phyloP scores from a whole-genome alignment of 192 early-diverging fungal species.

The Irineochytrium annulatum region DNA sequence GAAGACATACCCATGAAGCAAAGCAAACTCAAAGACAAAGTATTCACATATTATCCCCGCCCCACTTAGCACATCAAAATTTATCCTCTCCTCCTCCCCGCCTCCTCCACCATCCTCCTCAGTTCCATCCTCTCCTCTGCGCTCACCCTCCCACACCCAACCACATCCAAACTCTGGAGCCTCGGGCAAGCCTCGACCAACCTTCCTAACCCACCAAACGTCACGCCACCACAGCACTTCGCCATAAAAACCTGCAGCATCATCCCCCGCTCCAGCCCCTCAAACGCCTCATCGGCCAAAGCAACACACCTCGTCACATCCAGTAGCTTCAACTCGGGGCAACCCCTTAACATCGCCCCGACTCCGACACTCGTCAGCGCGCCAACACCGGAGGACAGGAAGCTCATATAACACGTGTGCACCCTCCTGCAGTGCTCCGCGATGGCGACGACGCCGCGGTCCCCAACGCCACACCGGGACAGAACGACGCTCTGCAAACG shows the following conservation, averaged over 20 bases:
- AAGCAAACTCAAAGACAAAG: too few species aligned
- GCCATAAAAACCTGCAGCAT: slow-evolving; percentile 21
- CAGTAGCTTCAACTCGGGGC: slow-evolving; percentile 18
- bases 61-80: too few species aligned
- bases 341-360: slow-evolving; percentile 7
- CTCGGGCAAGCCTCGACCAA: not conserved
- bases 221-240: slow-evolving; percentile 8
- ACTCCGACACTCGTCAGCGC: slow-evolving; percentile 18
- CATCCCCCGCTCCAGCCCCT: not conserved
- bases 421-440: slow-evolving; percentile 9
- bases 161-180: slow-evolving; percentile 18
- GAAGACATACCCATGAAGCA: too few species aligned
- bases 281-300: slow-evolving; percentile 24
- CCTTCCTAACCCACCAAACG: slow-evolving; percentile 3
- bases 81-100: too few species aligned
- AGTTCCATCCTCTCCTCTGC: slow-evolving; percentile 8
- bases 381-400: slow-evolving; percentile 4
- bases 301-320: slow-evolving; percentile 21
- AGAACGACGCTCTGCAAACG: slow-evolving; percentile 18
- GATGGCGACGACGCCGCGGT: slow-evolving; percentile 12
- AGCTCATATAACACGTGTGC: slow-evolving; percentile 27
- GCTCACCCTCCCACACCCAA: slow-evolving; percentile 15
- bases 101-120: slow-evolving; percentile 16
- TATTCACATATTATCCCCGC: too few species aligned
- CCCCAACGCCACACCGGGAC: slow-evolving; percentile 16